Evolutionary conservation across 768 basidiomycete genomes (phyloP).

Genomic region (Lactarius sanguifluus): DNA sequence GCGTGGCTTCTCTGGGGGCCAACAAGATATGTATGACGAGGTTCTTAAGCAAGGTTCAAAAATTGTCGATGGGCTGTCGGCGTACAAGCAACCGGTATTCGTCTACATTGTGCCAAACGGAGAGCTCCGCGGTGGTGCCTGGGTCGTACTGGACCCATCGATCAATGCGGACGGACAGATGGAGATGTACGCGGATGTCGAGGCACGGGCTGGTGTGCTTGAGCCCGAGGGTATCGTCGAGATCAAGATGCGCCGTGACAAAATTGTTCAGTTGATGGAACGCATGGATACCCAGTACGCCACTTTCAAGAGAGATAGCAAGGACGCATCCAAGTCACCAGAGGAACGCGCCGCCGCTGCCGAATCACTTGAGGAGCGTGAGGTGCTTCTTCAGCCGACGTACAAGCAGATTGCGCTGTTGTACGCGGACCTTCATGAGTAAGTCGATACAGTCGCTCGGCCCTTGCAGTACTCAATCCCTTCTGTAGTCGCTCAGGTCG

Average conservation of each 20-base stretch:
- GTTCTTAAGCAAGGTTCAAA: constrained; percentile 96
- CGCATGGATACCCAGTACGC: constrained; percentile 86
- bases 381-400: constrained; percentile 78
- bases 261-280: constrained; percentile 88
- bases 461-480: constrained; percentile 7
- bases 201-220: constrained; percentile 92
- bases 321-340: constrained; percentile 65
- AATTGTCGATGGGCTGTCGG: constrained; percentile 96
- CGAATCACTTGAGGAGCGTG: constrained; percentile 69
- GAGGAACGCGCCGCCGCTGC: constrained; percentile 74
- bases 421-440: constrained; percentile 98
- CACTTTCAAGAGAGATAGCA: constrained; percentile 74
- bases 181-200: constrained; percentile 99
- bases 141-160: constrained; percentile 98
- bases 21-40: constrained; percentile 99
- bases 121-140: constrained; percentile 97
- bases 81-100: constrained; percentile 96
- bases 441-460: constrained; percentile 34
- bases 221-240: constrained; percentile 98
- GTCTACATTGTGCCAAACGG: constrained; percentile 99
- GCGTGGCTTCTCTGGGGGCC: constrained; percentile 99
- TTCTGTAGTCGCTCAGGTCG: constrained; percentile 77
- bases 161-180: constrained; percentile 91
- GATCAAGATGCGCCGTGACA: constrained; percentile 96
- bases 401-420: constrained; percentile 93